Evolutionary conservation across 495 filamentous ascomycete genomes (phyloP), one percentile per base, ranked within the genome.

Genomic region (Glutinoglossum americanum): DNA sequence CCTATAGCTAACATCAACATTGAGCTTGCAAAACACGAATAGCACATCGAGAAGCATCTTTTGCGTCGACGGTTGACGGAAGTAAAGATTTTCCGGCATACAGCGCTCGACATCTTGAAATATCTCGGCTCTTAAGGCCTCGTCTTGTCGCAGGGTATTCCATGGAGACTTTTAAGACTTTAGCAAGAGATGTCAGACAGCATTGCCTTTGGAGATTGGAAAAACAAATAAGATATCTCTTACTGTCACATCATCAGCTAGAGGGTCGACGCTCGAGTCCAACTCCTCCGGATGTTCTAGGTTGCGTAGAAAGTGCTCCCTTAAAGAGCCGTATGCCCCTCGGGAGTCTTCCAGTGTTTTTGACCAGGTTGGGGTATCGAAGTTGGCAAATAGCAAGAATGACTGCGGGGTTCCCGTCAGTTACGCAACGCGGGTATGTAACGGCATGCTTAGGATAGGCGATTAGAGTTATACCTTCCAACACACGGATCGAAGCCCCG

Each of bases 1-100:
- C 27, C 93, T 80, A 63, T 98, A 98, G 19, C 89, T 83, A 47
- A 90, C 72, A 62, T 84, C 82, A 13, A 82, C 85, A 62, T 95
- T 90, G 48, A 95, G 80, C 68, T 95, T 96, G 65, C 89, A 89
- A 69, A 87, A 96, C 60, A 98, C 76, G 64, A 98, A 97, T 41
- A 96, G 71, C 41, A 96, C 79, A 66, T 97, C 87, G 23, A 88
- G 74, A 59, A 99, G 80, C 67, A 85, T 86, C 7, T 73, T 75
- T 65, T 97, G 93, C 6, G 89, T 83, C 5, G 73, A 67, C 13
- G 84, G 77, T 54, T 87, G 78, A 28, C 87, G 88, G 59, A 97
- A 99, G 66, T 90, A 94, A 19, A 77, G 72, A 61, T 94, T 85
- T 55, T 99, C 93, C 19, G 93, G 92, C 73, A 99, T 80, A 65